Percentiles rank a stretch among this genome's conserved stretches.
Evolutionary conservation across 768 basidiomycete species (phyloP).

Genomic region (Boletus speciosus): DNA sequence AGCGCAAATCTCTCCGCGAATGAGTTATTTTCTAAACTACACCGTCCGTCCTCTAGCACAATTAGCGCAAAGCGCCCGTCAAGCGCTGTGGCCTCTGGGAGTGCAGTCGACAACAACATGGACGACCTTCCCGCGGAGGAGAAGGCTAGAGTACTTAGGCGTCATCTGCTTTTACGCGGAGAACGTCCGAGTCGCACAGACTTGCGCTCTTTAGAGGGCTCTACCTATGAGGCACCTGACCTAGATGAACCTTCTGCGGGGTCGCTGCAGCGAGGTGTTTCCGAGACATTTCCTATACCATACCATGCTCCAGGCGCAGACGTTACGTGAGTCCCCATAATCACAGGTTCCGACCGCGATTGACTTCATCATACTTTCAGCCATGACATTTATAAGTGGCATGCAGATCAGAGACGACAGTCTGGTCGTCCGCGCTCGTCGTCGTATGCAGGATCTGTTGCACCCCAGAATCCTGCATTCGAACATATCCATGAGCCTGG

Average conservation of each 20-base stretch:
- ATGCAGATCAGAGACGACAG: conserved; percentile 65
- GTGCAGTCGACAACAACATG: conserved; percentile 28
- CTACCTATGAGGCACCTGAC: conserved; percentile 22
- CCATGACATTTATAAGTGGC: conserved; percentile 96
- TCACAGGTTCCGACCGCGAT: conserved; percentile 13
- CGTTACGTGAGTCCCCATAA: conserved; percentile 70
- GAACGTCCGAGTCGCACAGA: conserved; percentile 41
- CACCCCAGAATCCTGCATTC: conserved; percentile 67
- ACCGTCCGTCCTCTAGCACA: conserved; percentile 33
- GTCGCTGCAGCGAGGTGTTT: conserved; percentile 39
- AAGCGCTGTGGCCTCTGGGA: conserved; percentile 25
- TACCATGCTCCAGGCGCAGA: conserved; percentile 87
- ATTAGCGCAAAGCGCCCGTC: conserved; percentile 37
- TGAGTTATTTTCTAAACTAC: conserved; percentile 15
- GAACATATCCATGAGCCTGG: conserved; percentile 95
- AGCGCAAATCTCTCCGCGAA: conserved; percentile 1
- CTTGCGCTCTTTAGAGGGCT: conserved; percentile 19
- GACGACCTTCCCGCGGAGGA: conserved; percentile 76
- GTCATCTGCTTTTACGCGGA: conserved; percentile 75
- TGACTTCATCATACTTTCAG: conserved; percentile 34
- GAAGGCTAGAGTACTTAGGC: conserved; percentile 74
- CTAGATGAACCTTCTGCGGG: conserved; percentile 19
- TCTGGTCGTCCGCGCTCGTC: conserved; percentile 61
- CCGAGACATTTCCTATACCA: conserved; percentile 81
- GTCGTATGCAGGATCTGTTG: conserved; percentile 58